Percentiles rank a stretch among this genome's conserved stretches.
phyloP scores from a whole-genome alignment of 768 basidiomycete species.

The Naganishia friedmannii region DNA sequence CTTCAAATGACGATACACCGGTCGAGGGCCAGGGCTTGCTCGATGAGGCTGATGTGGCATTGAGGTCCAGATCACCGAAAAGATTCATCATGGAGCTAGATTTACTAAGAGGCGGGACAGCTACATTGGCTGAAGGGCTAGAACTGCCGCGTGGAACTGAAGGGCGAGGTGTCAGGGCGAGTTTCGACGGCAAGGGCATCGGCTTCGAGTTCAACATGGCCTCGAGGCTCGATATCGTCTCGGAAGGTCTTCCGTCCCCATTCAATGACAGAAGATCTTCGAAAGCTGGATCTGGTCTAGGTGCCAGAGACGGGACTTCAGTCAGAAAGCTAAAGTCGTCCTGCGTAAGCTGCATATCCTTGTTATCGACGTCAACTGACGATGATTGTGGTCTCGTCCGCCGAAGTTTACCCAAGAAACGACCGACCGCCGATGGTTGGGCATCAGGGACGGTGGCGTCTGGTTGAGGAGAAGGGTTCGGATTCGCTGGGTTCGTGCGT shows the following conservation, averaged over 20 bases:
- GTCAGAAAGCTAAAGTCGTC: conserved; percentile 76
- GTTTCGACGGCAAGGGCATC: conserved; percentile 38
- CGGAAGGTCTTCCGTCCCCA: conserved; percentile 23
- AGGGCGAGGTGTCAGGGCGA: conserved; percentile 41
- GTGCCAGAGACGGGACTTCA: conserved; percentile 46
- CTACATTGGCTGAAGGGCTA: neutral
- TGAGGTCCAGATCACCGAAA: conserved; percentile 43
- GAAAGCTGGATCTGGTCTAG: conserved; percentile 47
- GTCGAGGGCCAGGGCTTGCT: neutral
- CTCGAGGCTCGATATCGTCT: conserved; percentile 43
- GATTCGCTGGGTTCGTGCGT: neutral
- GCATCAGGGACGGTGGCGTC: conserved; percentile 21
- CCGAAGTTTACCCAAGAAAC: conserved; percentile 75
- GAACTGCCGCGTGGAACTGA: conserved; percentile 21
- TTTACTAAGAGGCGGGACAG: conserved; percentile 8
- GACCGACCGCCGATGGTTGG: conserved; percentile 68
- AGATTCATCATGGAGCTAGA: conserved; percentile 41
- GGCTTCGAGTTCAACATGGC: conserved; percentile 39
- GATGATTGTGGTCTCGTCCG: conserved; percentile 42
- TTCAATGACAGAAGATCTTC: conserved; percentile 57
- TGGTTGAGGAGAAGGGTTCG: neutral
- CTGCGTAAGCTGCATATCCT: conserved; percentile 68
- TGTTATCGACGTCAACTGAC: conserved; percentile 52
- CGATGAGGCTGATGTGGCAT: neutral
- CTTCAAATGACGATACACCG: neutral